Evolutionary conservation across 75 land plant genomes (phyloP).

Genomic region (Selaginella moellendorffii): DNA sequence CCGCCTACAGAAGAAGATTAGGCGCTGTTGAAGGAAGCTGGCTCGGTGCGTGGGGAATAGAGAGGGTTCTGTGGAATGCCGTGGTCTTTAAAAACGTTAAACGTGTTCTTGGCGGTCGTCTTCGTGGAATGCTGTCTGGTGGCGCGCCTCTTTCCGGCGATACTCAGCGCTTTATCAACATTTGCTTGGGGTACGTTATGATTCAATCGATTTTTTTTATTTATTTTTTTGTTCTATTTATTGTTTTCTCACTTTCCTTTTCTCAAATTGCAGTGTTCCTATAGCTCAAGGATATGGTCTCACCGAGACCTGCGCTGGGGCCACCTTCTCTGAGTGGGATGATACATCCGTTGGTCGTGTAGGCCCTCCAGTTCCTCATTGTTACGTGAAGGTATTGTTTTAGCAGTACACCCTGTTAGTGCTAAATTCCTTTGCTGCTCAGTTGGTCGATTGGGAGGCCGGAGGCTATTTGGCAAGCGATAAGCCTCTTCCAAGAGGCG

Average conservation of each 20-base stretch:
- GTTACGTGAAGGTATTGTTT: not conserved
- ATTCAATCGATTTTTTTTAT: no score
- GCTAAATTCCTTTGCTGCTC: not conserved
- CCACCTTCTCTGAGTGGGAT: constrained; percentile 8
- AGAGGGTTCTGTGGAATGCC: constrained; percentile 4
- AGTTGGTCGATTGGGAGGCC: constrained; percentile 76
- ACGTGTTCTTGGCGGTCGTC: constrained; percentile 2
- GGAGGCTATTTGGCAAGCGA: constrained; percentile 57
- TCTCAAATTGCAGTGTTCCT: not conserved
- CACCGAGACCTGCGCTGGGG: constrained; percentile 8
- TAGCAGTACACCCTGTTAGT: not conserved
- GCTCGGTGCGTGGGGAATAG: constrained; percentile 5
- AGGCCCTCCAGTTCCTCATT: constrained; percentile 2
- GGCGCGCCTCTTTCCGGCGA: not conserved
- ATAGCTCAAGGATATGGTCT: constrained; percentile 7
- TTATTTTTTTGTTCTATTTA: no score
- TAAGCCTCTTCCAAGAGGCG: constrained; percentile 69
- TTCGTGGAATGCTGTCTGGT: constrained; percentile 9
- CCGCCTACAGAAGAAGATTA: constrained; percentile 4
- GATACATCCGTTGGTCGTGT: constrained; percentile 1
- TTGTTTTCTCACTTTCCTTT: no score
- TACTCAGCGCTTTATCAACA: constrained; percentile 4
- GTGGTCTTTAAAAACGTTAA: not conserved
- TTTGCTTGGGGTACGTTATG: constrained; percentile 10
- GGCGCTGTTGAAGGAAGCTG: constrained; percentile 3